Percentiles rank a stretch among this genome's conserved stretches.
Evolutionary conservation across 2,329 filamentous ascomycete genomes (phyloP).

Genomic region (Trichoderma asperellum): DNA sequence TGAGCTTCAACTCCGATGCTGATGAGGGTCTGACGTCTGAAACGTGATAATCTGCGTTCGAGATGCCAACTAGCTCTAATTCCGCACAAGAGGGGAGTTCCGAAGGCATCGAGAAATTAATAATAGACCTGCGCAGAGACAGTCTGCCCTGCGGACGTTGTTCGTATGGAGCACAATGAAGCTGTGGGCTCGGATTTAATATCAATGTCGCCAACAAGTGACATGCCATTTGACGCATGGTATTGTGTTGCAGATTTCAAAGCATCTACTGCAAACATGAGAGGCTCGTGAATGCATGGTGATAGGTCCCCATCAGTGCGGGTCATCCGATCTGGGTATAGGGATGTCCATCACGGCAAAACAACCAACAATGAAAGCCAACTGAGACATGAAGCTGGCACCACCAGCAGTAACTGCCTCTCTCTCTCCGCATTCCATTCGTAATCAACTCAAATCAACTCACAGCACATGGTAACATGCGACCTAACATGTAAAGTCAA

Average conservation of each 20-base stretch:
- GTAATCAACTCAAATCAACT: neutral
- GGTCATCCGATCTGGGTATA: neutral
- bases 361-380: neutral
- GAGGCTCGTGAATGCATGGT: neutral
- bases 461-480: neutral
- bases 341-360: neutral
- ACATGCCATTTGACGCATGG: neutral
- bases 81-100: neutral
- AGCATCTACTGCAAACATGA: neutral
- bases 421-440: neutral
- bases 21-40: neutral
- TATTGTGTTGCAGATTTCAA: neutral
- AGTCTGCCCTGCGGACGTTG: neutral
- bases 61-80: neutral
- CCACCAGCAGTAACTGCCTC: neutral
- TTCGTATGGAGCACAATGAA: neutral
- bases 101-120: neutral
- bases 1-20: slow-evolving; percentile 8
- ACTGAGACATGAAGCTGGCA: neutral
- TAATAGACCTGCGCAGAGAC: neutral
- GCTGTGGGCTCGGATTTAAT: neutral
- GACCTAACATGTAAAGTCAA: neutral
- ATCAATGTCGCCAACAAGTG: neutral
- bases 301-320: neutral
- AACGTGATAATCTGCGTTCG: neutral